These are phyloP conservation scores for Talaromyces marneffei DNA, from an alignment of 2,329 filamentous ascomycete genomes.

Conservation along the genomic window DNA sequence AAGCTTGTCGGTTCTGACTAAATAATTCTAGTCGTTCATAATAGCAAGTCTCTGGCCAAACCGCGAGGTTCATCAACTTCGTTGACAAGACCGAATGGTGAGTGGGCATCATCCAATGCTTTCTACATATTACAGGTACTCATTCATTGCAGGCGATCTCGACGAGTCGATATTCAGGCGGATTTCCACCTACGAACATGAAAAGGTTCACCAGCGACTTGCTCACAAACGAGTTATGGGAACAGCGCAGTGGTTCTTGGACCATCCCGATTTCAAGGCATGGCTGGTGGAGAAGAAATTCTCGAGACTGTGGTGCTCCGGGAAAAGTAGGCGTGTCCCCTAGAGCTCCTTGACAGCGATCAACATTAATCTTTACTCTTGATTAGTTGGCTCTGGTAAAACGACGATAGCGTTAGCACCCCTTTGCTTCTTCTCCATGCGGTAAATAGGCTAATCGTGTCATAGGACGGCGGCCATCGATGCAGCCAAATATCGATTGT, in stretches of 20 bases:
- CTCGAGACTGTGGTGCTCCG: slow-evolving; percentile 18
- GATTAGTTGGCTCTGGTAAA: slow-evolving; percentile 9
- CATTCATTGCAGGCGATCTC: background rate
- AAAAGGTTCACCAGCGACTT: slow-evolving; percentile 18
- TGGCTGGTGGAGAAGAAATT: slow-evolving; percentile 16
- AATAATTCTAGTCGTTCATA: background rate
- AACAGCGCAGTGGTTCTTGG: slow-evolving; percentile 18
- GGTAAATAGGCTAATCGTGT: background rate
- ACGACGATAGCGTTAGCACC: slow-evolving; percentile 3
- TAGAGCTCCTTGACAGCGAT: background rate
- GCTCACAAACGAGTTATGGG: slow-evolving; percentile 17
- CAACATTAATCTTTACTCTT: background rate
- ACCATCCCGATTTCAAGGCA: slow-evolving; percentile 15
- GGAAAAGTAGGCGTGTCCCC: slow-evolving; percentile 17
- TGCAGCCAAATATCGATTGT: background rate
- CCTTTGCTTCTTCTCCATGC: background rate
- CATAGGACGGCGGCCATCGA: background rate
- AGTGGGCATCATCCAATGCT: background rate
- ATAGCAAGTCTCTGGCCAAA: background rate
- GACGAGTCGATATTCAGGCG: slow-evolving; percentile 13
- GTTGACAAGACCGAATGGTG: background rate
- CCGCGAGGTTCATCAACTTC: background rate
- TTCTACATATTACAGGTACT: background rate
- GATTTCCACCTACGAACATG: slow-evolving; percentile 19
- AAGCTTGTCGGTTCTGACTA: background rate